phyloP scores from a whole-genome alignment of 441 rosid genomes.

The Erysimum cheiri region DNA sequence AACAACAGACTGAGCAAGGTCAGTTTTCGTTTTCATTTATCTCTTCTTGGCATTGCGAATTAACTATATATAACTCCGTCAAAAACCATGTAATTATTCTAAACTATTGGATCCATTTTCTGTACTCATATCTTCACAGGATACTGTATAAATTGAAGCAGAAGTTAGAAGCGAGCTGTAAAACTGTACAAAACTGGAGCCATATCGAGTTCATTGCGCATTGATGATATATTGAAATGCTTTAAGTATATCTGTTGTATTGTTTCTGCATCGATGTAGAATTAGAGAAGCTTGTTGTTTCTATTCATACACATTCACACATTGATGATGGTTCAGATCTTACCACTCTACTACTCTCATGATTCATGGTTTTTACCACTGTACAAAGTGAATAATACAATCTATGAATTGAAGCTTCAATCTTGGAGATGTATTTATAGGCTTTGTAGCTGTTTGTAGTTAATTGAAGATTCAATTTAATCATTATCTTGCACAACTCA shows the following conservation, averaged over 20 bases:
- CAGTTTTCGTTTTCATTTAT: neutral
- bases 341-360: conserved; percentile 23
- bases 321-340: conserved; percentile 26
- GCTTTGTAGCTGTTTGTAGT: conserved; percentile 2
- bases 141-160: conserved; percentile 32
- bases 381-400: conserved; percentile 18
- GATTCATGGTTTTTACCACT: conserved; percentile 3
- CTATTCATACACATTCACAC: conserved; percentile 32
- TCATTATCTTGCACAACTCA: no score
- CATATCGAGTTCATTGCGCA: neutral
- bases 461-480: no score
- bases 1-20: conserved; percentile 54
- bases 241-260: conserved; percentile 32
- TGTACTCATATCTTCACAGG: conserved; percentile 27
- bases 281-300: conserved; percentile 27
- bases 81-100: neutral
- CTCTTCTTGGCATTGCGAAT: neutral
- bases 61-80: neutral
- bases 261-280: conserved; percentile 28
- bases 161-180: conserved; percentile 40
- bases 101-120: conserved; percentile 15
- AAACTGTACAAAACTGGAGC: conserved; percentile 38
- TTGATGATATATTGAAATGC: conserved; percentile 20
- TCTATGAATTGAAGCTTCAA: conserved; percentile 9
- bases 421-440: conserved; percentile 9